Percentiles rank a stretch among this genome's conserved stretches.
phyloP scores from a whole-genome alignment of 176 grass and related monocot genomes.

The Paspalum notatum region DNA sequence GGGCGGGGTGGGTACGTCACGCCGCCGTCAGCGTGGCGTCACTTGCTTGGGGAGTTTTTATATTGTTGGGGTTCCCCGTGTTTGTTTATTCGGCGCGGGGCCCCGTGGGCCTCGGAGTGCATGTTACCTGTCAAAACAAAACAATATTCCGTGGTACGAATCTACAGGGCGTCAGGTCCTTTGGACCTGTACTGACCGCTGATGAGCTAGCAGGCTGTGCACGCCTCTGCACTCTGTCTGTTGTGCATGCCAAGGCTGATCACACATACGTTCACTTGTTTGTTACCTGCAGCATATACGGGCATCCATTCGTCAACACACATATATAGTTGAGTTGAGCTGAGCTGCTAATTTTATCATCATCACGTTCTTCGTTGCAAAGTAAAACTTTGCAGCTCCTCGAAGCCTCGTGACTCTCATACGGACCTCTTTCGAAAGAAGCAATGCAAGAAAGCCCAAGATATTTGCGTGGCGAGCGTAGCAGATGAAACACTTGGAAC shows the following conservation, averaged over 20 bases:
- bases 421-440: too few species aligned
- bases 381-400: neutral
- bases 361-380: neutral
- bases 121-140: slow-evolving; percentile 30
- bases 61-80: neutral
- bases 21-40: slow-evolving; percentile 37
- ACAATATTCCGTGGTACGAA: slow-evolving; percentile 5
- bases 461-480: too few species aligned
- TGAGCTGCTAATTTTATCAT: neutral
- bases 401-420: too few species aligned
- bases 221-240: neutral
- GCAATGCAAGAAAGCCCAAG: too few species aligned
- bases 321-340: too few species aligned
- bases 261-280: neutral
- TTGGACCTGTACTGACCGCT: neutral
- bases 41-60: neutral
- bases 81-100: slow-evolving; percentile 8
- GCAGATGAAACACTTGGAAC: too few species aligned
- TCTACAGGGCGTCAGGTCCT: neutral
- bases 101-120: slow-evolving; percentile 22
- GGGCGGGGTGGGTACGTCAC: slow-evolving; percentile 26
- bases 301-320: neutral
- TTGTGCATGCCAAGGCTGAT: slow-evolving; percentile 35
- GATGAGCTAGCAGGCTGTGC: too few species aligned
- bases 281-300: neutral